Evolutionary conservation across 345 rosid genomes (phyloP).

Genomic region (Hibiscus tridactylites): DNA sequence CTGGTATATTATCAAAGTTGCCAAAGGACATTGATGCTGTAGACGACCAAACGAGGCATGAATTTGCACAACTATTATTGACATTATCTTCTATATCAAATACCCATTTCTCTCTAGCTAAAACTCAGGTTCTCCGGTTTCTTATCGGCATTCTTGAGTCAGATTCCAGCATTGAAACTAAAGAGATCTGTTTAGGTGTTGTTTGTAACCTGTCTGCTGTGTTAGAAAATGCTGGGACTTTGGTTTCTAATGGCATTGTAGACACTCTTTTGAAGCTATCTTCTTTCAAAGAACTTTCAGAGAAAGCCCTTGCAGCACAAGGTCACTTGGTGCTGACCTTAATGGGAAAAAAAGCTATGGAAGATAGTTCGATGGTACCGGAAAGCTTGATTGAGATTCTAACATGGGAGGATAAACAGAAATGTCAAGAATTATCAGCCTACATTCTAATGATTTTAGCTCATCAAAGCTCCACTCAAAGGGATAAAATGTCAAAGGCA

Average conservation of each 20-base stretch:
- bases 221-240: constrained; percentile 51
- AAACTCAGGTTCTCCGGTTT: constrained; percentile 46
- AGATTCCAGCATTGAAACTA: constrained; percentile 34
- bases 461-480: constrained; percentile 63
- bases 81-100: constrained; percentile 55
- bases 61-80: constrained; percentile 49
- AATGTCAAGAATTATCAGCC: constrained; percentile 77
- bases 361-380: constrained; percentile 45
- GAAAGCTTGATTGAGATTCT: constrained; percentile 61
- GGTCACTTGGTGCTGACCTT: constrained; percentile 67
- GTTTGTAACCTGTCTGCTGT: constrained; percentile 48
- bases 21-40: constrained; percentile 34
- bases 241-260: constrained; percentile 49
- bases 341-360: constrained; percentile 73
- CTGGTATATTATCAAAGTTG: constrained; percentile 64
- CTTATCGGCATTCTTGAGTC: constrained; percentile 47
- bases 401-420: constrained; percentile 88
- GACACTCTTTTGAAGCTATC: constrained; percentile 39
- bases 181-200: constrained; percentile 49
- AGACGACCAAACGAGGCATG: constrained; percentile 48
- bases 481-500: constrained; percentile 65
- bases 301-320: constrained; percentile 61
- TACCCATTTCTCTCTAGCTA: constrained; percentile 38
- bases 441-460: constrained; percentile 81
- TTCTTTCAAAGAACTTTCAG: constrained; percentile 41